Percentiles rank a stretch among this genome's conserved stretches.
Evolutionary conservation across 177 flowering plant genomes (phyloP).

Genomic region (Vitis hybrid): DNA sequence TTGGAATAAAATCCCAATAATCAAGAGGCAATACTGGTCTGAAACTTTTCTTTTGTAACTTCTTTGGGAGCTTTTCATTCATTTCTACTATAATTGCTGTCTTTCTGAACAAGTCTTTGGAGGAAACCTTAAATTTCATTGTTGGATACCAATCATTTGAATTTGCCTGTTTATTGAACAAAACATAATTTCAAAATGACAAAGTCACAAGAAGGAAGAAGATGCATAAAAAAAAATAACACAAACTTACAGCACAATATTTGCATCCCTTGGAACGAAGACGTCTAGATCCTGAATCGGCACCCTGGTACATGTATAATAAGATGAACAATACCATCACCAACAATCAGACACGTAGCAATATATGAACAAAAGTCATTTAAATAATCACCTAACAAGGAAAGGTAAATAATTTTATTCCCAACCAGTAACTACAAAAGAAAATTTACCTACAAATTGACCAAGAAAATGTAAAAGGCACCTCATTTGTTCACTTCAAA

Average conservation of each 20-base stretch:
- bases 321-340: constrained; percentile 7
- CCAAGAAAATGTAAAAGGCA: no score
- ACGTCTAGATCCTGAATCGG: constrained; percentile 12
- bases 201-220: constrained; percentile 1
- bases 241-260: constrained; percentile 73
- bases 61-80: constrained; percentile 33
- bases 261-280: constrained; percentile 45
- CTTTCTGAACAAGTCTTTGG: constrained; percentile 45
- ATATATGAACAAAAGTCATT: not conserved
- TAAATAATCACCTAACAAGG: not conserved
- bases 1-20: constrained; percentile 77
- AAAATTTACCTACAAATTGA: no score
- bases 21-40: constrained; percentile 51
- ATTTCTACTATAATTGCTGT: constrained; percentile 59
- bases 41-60: constrained; percentile 20
- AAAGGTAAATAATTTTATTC: not conserved
- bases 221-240: not conserved
- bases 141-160: constrained; percentile 42
- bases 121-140: constrained; percentile 62
- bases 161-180: constrained; percentile 37
- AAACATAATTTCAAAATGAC: constrained; percentile 4
- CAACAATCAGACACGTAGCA: not conserved
- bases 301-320: constrained; percentile 40
- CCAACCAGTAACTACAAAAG: no score
- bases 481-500: no score